Conservation (phyloP, 2,329 filamentous ascomycete genomes). For the Penicillium sp. region DNA sequence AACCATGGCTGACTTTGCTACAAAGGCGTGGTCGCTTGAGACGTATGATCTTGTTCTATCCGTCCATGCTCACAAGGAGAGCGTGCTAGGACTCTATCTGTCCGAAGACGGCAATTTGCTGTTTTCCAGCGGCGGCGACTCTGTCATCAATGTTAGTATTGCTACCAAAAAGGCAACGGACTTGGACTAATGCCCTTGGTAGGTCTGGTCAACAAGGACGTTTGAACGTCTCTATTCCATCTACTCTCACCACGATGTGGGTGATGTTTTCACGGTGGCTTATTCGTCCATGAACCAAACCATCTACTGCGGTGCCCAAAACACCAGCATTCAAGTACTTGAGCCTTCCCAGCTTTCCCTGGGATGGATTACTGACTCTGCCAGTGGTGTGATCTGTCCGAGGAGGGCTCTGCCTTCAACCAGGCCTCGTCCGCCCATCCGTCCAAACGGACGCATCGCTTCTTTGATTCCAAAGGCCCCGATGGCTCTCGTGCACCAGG, state of each 20-base stretch:
- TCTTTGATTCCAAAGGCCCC: slow-evolving; percentile 87
- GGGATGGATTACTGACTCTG: slow-evolving; percentile 17
- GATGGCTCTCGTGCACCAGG: slow-evolving; percentile 75
- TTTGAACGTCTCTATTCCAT: slow-evolving; percentile 79
- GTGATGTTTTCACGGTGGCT: slow-evolving; percentile 91
- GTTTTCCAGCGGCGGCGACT: slow-evolving; percentile 89
- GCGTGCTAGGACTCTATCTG: slow-evolving; percentile 78
- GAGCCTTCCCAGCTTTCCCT: background rate
- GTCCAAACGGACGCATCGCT: slow-evolving; percentile 72
- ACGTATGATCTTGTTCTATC: slow-evolving; percentile 76
- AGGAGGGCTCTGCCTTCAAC: slow-evolving; percentile 57
- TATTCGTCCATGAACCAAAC: slow-evolving; percentile 77
- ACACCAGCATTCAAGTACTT: slow-evolving; percentile 74
- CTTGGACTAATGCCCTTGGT: slow-evolving; percentile 3
- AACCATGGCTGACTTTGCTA: background rate
- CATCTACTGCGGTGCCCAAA: slow-evolving; percentile 87
- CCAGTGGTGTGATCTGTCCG: slow-evolving; percentile 71
- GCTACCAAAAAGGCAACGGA: slow-evolving; percentile 4
- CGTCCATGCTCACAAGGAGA: slow-evolving; percentile 85
- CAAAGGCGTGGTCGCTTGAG: slow-evolving; percentile 72
- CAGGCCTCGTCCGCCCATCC: slow-evolving; percentile 67
- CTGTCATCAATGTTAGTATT: slow-evolving; percentile 70
- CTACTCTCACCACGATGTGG: slow-evolving; percentile 89
- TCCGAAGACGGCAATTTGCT: slow-evolving; percentile 70
- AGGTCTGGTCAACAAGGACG: slow-evolving; percentile 75